Percentiles rank a stretch among this genome's conserved stretches.
Conservation (phyloP, 129 eudicot species). For the Lonicera japonica region DNA sequence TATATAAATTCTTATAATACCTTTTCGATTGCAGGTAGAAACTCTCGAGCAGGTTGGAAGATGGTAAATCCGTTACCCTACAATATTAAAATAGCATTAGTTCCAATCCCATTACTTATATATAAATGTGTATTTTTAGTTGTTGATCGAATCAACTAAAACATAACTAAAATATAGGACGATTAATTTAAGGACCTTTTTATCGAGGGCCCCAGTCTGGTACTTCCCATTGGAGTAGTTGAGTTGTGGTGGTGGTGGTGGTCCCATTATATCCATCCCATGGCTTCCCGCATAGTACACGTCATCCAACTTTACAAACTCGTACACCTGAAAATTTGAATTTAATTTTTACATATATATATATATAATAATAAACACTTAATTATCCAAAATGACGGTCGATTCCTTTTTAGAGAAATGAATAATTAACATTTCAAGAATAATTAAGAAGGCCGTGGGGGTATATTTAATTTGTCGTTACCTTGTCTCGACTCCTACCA, state of each 20-base stretch:
- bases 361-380: too few species aligned
- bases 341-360: too few species aligned
- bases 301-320: slow-evolving; percentile 62
- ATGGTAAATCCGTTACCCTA: slow-evolving; percentile 56
- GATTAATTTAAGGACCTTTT: slow-evolving; percentile 32
- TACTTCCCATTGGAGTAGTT: slow-evolving; percentile 34
- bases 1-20: too few species aligned
- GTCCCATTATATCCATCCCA: slow-evolving; percentile 89
- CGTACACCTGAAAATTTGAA: slow-evolving; percentile 43
- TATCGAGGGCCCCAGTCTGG: slow-evolving; percentile 35
- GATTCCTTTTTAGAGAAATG: not conserved
- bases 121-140: too few species aligned
- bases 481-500: slow-evolving; percentile 86
- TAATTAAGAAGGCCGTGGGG: not conserved
- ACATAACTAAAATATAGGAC: too few species aligned
- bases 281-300: slow-evolving; percentile 85
- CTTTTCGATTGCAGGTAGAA: slow-evolving; percentile 53
- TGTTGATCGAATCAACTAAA: too few species aligned
- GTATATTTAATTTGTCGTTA: not conserved
- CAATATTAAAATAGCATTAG: not conserved
- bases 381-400: not conserved
- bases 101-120: too few species aligned
- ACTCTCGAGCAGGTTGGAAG: slow-evolving; percentile 77
- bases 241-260: slow-evolving; percentile 36
- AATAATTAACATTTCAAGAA: not conserved